Base-by-base conservation (phyloP, 495 filamentous ascomycete species). In the Jackrogersella minutella region DNA sequence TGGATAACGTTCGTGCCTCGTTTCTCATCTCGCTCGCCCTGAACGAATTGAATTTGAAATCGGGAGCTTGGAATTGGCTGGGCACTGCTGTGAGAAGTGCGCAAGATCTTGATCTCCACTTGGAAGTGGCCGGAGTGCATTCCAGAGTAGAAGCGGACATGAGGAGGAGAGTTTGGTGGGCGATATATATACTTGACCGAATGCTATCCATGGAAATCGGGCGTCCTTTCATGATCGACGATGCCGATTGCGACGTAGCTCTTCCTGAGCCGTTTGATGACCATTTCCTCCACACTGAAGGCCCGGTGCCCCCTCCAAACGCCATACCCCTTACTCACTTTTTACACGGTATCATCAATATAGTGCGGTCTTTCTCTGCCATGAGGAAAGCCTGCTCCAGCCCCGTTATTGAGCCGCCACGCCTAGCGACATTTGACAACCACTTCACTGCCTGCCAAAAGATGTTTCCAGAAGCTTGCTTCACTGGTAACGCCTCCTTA, bases 91-190 rank as follows among this genome's bases (percentile, higher is more conserved):
- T 97, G 24, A 81, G 90, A 56, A 90, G 93, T 39, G 89, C 91
- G 0, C 95, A 97, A 77, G 92, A 96, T 73, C 86, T 97, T 59
- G 94, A 93, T 3, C 79, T 99, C 22, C 88, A 98, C 68, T 81
- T 85, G 21, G 93, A 97, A 63, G 79, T 88, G 10, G 36, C 43
- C 8, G 72, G 70, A 11, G 41, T 68, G 21, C 72, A 64, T 37
- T 73, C 72, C 14, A 70, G 69, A 31, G 78, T 96, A 13, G 95
- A 98, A 74, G 86, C 83, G n/a, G 96, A 97, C 71, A 93, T 92
- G 88, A 84, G 93, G 51, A 84, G 91, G 56, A 85, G 95, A 47
- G 86, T 96, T 10, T 99, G 95, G 95, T 99, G 95, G 95, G 86
- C 90, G 30, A 86, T 97, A 61, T 98, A 97, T 76, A 86, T 90